Base-by-base conservation (phyloP, 2,329 filamentous ascomycete genomes). In the Metarhizium guizhouense region DNA sequence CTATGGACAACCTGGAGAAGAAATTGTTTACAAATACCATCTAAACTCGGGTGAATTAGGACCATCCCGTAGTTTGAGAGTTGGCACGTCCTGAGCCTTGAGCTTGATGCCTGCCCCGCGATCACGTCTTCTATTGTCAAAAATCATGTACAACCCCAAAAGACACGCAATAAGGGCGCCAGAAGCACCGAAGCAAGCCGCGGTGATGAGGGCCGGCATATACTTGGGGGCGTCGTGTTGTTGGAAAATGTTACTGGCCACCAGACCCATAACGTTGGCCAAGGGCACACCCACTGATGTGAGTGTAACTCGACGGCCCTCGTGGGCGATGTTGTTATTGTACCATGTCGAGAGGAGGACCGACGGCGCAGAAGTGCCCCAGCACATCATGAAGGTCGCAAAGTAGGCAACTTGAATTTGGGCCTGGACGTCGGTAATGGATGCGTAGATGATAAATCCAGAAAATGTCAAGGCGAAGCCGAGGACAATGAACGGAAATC, bases 271-370 rank as follows among this genome's bases (percentile, higher is more conserved):
- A 40, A 90, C 67, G 60, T 92, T 92, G 3, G 87, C 88, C 10
- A 89, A 67, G 0, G 88, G 87, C 0, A 92, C 87, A 29, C 84
- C 86, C 18, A 91, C 79, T 32, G 82, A 85, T 0, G 87, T 91
- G 14, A 90, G 74, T 0, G 85, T 76, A 6, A 90, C 77, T 50
- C 88, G 84, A 42, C 84, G 81, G 56, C 85, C 85, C 69, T 92
- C 88, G 63, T 92, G 81, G 1, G 87, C 87, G 55, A 90, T 81
- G 66, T 93, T 93, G 74, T 92, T 92, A 72, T 89, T 92, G 72
- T 90, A 91, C 85, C 67, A 74, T 32, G 56, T 82, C 75, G 61
- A 83, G 73, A 85, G 74, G 13, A 92, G 74, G 8, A 91, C 87
- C 0, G 83, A 87, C 0, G 88, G 87, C 0, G 87, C 87, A 1